Evolutionary conservation across 768 basidiomycete genomes (phyloP).

Genomic region (Agaricus bisporus): DNA sequence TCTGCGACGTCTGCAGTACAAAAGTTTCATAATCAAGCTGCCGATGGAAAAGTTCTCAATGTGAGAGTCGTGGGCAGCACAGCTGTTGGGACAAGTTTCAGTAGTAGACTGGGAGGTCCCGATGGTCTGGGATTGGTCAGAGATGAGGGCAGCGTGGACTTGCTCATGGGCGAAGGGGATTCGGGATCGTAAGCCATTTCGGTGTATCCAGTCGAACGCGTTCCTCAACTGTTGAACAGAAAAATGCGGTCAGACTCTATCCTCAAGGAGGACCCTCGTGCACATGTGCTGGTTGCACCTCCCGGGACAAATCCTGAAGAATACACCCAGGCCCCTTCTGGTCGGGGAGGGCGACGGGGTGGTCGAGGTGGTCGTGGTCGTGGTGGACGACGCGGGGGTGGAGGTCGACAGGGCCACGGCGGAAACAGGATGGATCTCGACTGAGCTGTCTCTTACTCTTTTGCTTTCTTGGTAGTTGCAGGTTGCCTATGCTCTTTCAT

Average conservation of each 20-base stretch:
- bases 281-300: slow-evolving; percentile 61
- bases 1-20: slow-evolving; percentile 63
- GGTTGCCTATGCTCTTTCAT: slow-evolving; percentile 9
- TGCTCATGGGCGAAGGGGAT: slow-evolving; percentile 48
- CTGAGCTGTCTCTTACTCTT: slow-evolving; percentile 20
- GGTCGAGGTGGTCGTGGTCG: slow-evolving; percentile 26
- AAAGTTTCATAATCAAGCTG: slow-evolving; percentile 75
- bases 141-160: slow-evolving; percentile 49
- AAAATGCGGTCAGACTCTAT: slow-evolving; percentile 85
- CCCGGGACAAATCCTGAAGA: slow-evolving; percentile 54
- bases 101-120: slow-evolving; percentile 48
- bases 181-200: slow-evolving; percentile 49
- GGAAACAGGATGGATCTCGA: slow-evolving; percentile 50
- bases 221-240: slow-evolving; percentile 28
- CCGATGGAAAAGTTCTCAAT: slow-evolving; percentile 70
- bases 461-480: slow-evolving; percentile 12
- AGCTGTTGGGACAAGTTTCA: slow-evolving; percentile 44
- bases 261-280: slow-evolving; percentile 55
- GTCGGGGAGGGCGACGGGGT: slow-evolving; percentile 23
- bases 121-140: slow-evolving; percentile 49
- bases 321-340: slow-evolving; percentile 31
- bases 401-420: slow-evolving; percentile 29
- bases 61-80: slow-evolving; percentile 57
- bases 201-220: background rate
- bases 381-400: slow-evolving; percentile 29